These are phyloP conservation scores for Leptographium lundbergii DNA, from an alignment of 2,329 filamentous ascomycete genomes.

Conservation along the genomic window DNA sequence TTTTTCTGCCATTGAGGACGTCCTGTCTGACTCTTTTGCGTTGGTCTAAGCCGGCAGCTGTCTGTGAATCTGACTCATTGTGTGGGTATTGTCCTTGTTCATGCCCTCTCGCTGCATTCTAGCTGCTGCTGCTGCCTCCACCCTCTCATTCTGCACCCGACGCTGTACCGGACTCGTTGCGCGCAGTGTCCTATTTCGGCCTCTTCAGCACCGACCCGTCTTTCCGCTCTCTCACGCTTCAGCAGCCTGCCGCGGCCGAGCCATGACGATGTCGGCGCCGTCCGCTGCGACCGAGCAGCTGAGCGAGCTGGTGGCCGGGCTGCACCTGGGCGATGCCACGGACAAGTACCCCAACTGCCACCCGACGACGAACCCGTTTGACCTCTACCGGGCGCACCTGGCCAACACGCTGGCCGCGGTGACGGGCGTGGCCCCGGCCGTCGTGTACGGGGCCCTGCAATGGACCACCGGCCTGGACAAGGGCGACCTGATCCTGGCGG, in stretches of 20 bases:
- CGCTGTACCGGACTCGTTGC: neutral
- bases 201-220: neutral
- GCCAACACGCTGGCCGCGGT: constrained; percentile 54
- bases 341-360: constrained; percentile 42
- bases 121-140: neutral
- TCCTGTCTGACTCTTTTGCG: neutral
- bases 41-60: neutral
- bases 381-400: constrained; percentile 69
- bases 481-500: constrained; percentile 67
- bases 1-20: neutral
- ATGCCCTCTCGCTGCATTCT: neutral
- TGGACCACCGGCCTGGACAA: constrained; percentile 73
- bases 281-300: constrained; percentile 19
- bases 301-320: constrained; percentile 20
- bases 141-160: neutral
- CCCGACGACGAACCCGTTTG: constrained; percentile 61
- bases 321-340: constrained; percentile 22
- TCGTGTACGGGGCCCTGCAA: constrained; percentile 64
- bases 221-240: too few species aligned
- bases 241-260: neutral
- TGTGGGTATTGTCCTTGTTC: neutral
- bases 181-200: too few species aligned
- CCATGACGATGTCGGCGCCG: neutral
- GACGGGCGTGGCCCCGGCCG: constrained; percentile 54
- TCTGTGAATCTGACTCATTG: neutral